These are phyloP conservation scores for Coelastrella sp. DNA, from an alignment of 139 green algal genomes.

Conservation along the genomic window DNA sequence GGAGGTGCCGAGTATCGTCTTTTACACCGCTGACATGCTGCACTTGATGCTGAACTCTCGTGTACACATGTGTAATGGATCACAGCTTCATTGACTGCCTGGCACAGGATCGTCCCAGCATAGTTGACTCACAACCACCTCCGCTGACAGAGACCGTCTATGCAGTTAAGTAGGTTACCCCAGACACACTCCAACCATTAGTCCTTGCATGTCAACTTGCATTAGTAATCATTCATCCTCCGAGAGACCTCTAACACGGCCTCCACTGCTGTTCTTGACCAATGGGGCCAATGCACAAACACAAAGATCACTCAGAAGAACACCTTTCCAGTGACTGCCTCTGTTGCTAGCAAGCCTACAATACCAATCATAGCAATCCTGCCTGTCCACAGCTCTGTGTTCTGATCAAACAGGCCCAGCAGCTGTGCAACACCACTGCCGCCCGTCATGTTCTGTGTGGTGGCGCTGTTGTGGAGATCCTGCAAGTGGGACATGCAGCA, in stretches of 20 bases:
- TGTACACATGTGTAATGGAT: no score
- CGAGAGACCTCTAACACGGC: no score
- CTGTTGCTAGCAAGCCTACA: constrained; percentile 48
- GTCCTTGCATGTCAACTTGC: no score
- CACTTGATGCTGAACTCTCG: no score
- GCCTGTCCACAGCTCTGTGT: constrained; percentile 65
- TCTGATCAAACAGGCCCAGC: constrained; percentile 64
- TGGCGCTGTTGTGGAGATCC: constrained; percentile 61
- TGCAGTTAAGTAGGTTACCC: no score
- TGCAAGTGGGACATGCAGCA: background rate
- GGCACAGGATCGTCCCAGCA: no score
- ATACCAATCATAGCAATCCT: constrained; percentile 70
- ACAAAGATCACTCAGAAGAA: constrained; percentile 55
- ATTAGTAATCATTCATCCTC: no score
- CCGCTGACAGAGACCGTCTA: no score
- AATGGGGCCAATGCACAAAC: background rate
- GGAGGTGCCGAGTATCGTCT: no score
- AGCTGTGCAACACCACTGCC: background rate
- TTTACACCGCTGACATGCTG: no score
- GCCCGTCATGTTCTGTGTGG: constrained; percentile 58
- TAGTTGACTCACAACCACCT: no score
- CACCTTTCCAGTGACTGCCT: constrained; percentile 63
- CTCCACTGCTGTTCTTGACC: background rate
- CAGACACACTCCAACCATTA: background rate
- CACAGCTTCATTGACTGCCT: no score